Evolutionary conservation across 176 grass and related monocot genomes (phyloP).

Genomic region (Phyllostachys edulis): DNA sequence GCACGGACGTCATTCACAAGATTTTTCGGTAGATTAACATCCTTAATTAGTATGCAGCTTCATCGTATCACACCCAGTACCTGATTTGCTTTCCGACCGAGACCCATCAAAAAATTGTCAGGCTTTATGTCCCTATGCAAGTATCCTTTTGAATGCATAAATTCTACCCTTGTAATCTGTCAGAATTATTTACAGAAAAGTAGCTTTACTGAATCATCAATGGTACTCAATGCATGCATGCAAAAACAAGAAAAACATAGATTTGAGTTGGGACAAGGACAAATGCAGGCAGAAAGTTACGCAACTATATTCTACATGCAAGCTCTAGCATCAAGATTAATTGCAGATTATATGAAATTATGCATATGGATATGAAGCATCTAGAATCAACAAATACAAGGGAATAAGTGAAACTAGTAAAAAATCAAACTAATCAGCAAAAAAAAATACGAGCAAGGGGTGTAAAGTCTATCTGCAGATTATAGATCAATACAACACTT

Average conservation of each 20-base stretch:
- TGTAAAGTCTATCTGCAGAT: not conserved
- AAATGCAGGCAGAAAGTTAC: not conserved
- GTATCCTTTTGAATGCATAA: constrained; percentile 96
- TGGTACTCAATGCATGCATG: not conserved
- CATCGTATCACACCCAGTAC: constrained; percentile 33
- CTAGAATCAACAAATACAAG: not conserved
- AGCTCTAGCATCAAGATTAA: not conserved
- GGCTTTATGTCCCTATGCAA: constrained; percentile 96
- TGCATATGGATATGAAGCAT: not conserved
- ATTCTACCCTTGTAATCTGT: constrained; percentile 90
- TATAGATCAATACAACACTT: not conserved
- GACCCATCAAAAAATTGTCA: constrained; percentile 97
- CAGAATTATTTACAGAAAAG: constrained; percentile 1
- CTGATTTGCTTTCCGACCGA: constrained; percentile 88
- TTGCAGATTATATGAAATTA: not conserved
- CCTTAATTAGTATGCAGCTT: not conserved
- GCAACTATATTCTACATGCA: not conserved
- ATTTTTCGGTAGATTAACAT: not conserved
- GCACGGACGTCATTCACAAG: constrained; percentile 15
- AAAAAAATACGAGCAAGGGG: constrained; percentile 4
- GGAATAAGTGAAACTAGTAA: constrained; percentile 10
- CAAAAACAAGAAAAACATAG: not conserved
- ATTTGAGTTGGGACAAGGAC: not conserved
- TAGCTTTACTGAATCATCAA: not conserved
- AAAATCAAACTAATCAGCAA: not conserved